These are phyloP conservation scores for Boletus reticuloceps DNA, from an alignment of 768 basidiomycete genomes.

Conservation along the genomic window DNA sequence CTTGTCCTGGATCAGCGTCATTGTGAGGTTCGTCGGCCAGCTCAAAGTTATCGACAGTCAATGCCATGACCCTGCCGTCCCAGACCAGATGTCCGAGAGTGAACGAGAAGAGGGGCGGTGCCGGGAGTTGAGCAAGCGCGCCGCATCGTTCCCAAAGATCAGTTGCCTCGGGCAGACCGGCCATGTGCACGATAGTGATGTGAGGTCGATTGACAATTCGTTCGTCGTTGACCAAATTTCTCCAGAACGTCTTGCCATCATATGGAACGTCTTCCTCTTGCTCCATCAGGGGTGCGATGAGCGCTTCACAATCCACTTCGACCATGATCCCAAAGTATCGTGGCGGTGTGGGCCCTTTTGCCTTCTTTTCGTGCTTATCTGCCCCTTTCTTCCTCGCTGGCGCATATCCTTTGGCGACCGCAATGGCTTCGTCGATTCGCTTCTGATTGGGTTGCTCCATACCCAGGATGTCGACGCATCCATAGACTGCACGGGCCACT, in stretches of 20 bases:
- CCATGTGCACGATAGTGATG: slow-evolving; percentile 81
- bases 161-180: slow-evolving; percentile 35
- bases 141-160: slow-evolving; percentile 44
- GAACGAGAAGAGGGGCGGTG: slow-evolving; percentile 58
- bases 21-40: slow-evolving; percentile 33
- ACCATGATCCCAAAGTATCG: slow-evolving; percentile 81
- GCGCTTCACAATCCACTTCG: slow-evolving; percentile 58
- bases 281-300: slow-evolving; percentile 45
- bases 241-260: slow-evolving; percentile 45
- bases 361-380: slow-evolving; percentile 24
- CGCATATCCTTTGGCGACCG: slow-evolving; percentile 40
- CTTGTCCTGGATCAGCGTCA: slow-evolving; percentile 30
- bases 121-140: slow-evolving; percentile 11
- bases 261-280: slow-evolving; percentile 30
- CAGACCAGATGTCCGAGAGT: slow-evolving; percentile 64
- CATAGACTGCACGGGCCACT: slow-evolving; percentile 58
- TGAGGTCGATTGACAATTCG: slow-evolving; percentile 69
- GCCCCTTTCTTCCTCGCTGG: slow-evolving; percentile 22
- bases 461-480: slow-evolving; percentile 52
- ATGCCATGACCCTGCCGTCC: slow-evolving; percentile 78
- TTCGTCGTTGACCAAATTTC: slow-evolving; percentile 37
- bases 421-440: slow-evolving; percentile 46
- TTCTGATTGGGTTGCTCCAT: slow-evolving; percentile 52
- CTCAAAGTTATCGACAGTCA: slow-evolving; percentile 62
- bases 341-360: slow-evolving; percentile 28